Conservation (phyloP, 1,284 basidiomycete genomes). For the Sporisorium sorghi region DNA sequence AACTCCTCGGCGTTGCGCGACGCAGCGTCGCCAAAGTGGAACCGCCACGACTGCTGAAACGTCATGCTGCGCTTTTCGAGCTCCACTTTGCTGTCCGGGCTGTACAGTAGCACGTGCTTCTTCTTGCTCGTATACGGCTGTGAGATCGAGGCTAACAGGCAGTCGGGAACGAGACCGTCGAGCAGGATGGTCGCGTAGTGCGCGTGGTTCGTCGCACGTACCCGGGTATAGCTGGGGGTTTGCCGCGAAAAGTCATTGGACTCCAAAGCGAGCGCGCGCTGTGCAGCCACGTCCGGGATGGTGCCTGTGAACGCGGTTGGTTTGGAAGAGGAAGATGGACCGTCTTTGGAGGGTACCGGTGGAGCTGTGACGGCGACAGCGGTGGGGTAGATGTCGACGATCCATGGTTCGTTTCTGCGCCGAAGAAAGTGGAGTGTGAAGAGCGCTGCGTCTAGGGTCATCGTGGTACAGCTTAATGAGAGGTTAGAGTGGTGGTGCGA, state of each 20-base stretch:
- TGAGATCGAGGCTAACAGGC: conserved; percentile 34
- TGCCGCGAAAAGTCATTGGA: conserved; percentile 33
- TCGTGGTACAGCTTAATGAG: background rate
- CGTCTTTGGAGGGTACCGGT: conserved; percentile 34
- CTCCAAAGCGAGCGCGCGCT: conserved; percentile 30
- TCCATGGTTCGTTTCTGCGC: conserved; percentile 37
- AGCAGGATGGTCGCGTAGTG: conserved; percentile 48
- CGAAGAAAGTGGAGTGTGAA: conserved; percentile 55
- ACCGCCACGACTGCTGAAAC: conserved; percentile 80
- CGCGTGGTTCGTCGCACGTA: conserved; percentile 41
- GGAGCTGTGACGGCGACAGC: conserved; percentile 15
- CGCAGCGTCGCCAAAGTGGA: conserved; percentile 76
- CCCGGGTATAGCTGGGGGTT: conserved; percentile 49
- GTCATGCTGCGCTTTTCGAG: conserved; percentile 78
- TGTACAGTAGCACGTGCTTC: conserved; percentile 80
- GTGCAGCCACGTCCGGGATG: conserved; percentile 35
- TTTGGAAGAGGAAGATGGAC: conserved; percentile 4
- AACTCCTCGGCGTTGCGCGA: conserved; percentile 28
- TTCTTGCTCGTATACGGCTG: conserved; percentile 71
- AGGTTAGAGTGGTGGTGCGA: background rate
- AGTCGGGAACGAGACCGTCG: conserved; percentile 43
- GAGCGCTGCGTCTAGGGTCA: conserved; percentile 51
- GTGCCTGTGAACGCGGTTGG: conserved; percentile 36
- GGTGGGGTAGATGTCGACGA: conserved; percentile 46
- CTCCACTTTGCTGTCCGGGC: conserved; percentile 78